Conservation (phyloP, 257 asterid genomes). For the Anisodus tanguticus region DNA sequence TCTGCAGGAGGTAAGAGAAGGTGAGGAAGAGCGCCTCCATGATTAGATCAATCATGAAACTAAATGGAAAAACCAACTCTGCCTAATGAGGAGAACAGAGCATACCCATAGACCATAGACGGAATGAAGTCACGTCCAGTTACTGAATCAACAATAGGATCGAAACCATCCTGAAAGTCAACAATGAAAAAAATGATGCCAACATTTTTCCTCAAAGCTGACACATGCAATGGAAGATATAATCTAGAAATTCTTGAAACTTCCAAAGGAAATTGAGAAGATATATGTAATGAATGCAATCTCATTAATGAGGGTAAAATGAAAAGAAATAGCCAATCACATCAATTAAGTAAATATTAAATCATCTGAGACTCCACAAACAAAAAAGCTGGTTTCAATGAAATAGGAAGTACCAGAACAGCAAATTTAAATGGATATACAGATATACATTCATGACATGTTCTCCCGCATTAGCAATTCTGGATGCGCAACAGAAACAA, state of each 20-base stretch:
- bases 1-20: constrained; percentile 46
- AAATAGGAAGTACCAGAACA: not conserved
- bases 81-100: constrained; percentile 29
- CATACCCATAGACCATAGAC: constrained; percentile 43
- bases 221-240: constrained; percentile 1
- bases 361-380: constrained; percentile 18
- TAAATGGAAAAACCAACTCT: constrained; percentile 17
- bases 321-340: constrained; percentile 6
- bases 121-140: constrained; percentile 36
- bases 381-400: not conserved
- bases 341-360: constrained; percentile 10
- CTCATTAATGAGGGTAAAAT: constrained; percentile 9
- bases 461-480: constrained; percentile 1
- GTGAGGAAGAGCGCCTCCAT: constrained; percentile 22
- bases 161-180: constrained; percentile 78
- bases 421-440: constrained; percentile 16
- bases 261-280: constrained; percentile 17
- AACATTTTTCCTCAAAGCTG: constrained; percentile 13
- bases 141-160: constrained; percentile 90
- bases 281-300: not conserved
- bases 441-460: not conserved
- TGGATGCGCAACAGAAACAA: not conserved
- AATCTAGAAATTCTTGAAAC: constrained; percentile 18
- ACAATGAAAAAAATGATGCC: not conserved
- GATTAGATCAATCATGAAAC: constrained; percentile 21